Evolutionary conservation across 2,329 filamentous ascomycete genomes (phyloP), one percentile per base, ranked within the genome.

Genomic region (Diaporthe citrichinensis): DNA sequence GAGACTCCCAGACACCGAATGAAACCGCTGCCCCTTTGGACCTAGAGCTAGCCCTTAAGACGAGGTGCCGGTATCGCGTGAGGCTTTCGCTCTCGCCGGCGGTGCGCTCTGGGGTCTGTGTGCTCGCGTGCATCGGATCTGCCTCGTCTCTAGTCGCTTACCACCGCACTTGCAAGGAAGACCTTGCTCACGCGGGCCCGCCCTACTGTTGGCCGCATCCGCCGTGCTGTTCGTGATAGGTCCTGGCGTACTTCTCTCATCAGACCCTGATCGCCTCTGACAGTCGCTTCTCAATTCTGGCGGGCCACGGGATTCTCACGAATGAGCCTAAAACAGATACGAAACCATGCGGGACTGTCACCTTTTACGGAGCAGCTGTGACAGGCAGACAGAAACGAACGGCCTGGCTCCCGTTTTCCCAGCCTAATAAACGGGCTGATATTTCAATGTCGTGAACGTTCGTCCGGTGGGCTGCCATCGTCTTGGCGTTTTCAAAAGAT

Each of bases 311-410:
- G 4, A 9, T 14, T 39, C n/a, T 28, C 23, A 25, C 28, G 28
- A 25, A 15, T 3, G 17, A 36, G 34, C 65, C 49, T 41, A 55
- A 69, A 69, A 69, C 65, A 69, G 15, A 28, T 31, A 55, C 65
- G 65, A 69, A 55, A 69, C 65, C 17, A 69, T n/a, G 65, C 34
- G 49, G 65, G 49, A 55, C 34, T 55, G 65, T 25, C 65, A 69
- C 31, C 14, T 25, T 23, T 39, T 28, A 69, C 65, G 46, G 65
- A 55, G n/a, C 46, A 23, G 9, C 34, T 12, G 14, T 39, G 41
- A 67, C 39, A 15, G 59, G 28, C 39, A 44, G 25, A 39, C 12
- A 17, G 20, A 49, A 55, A 41, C 34, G 25, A 41, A 69, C 46
- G 15, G 49, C 39, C 15, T 55, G 46, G 12, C 14, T 9, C 49